Evolutionary conservation across 1,139 yeast genomes (phyloP), one percentile per base, ranked within the genome.

Genomic region (Nadsonia starkeyi-henricii): DNA sequence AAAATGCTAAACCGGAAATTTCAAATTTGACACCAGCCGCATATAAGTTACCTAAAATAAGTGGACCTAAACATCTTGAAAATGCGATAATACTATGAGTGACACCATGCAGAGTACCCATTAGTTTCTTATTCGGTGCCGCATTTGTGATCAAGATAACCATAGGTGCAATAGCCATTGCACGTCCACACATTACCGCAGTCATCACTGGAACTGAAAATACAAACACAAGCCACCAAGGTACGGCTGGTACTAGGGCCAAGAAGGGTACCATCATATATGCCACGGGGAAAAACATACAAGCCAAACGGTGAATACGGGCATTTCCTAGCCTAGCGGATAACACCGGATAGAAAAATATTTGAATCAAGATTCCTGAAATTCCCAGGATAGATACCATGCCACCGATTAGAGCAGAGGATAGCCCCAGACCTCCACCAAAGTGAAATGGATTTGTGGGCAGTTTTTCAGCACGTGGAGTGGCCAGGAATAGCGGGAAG

Each of bases 11-110:
- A 58, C 76, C 74, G 1, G 74, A 74, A 49, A 71, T 58, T 5
- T 68, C 65, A 20, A 42, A 55, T 57, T 54, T 73, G 69, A 50
- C 71, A 61, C 62, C 70, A 61, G 19, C 76, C 60, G 73, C 78
- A 71, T 51, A 79, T 54, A 53, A 59, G 64, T 47, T 55, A 5
- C 85, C 85, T 72, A 80, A 74, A 2, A 69, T 41, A 36, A 78
- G 62, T 0, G 85, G 85, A 1, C 79, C 82, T 1, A 75, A 47
- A 51, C 73, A 77, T 52, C 83, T 61, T 0, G 83, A 79, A 30
- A 75, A 65, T 1, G 81, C 69, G 21, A 73, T 67, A 43, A 73
- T 66, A 17, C 60, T 54, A 44, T 61, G 62, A 5, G 64, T 58
- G 3, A 62, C 52, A 1, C 65, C 65, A 47, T 60, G 64, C 2